Percentiles rank a stretch among this genome's conserved stretches.
These are phyloP conservation scores for Phytophthora multivora DNA, from an alignment of 352 stramenopile genomes.

Conservation along the genomic window DNA sequence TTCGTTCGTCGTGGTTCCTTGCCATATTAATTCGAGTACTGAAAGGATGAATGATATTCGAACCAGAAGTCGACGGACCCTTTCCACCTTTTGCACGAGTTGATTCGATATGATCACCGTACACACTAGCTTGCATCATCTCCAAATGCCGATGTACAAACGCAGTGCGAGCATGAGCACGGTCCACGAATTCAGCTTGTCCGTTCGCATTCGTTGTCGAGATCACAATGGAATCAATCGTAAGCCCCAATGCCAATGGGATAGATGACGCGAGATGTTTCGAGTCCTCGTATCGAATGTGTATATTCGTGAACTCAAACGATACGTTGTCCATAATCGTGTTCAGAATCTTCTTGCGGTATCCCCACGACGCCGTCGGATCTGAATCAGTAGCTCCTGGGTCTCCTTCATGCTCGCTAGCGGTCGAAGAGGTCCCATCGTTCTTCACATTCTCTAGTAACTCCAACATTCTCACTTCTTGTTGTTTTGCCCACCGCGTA, in stretches of 20 bases:
- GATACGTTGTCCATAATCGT: conserved; percentile 86
- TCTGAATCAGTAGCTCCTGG: conserved; percentile 32
- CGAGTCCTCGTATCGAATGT: conserved; percentile 85
- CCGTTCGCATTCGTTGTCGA: conserved; percentile 84
- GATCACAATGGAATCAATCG: conserved; percentile 74
- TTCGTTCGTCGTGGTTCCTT: conserved; percentile 76
- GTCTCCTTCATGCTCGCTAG: conserved; percentile 21
- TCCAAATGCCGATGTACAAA: conserved; percentile 84
- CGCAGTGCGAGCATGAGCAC: conserved; percentile 71
- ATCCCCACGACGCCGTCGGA: conserved; percentile 67
- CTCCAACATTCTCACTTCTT: conserved; percentile 80
- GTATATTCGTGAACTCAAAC: conserved; percentile 83
- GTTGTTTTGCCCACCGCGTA: conserved; percentile 79
- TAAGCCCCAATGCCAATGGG: conserved; percentile 68
- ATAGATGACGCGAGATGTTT: conserved; percentile 63
- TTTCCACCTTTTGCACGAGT: conserved; percentile 5
- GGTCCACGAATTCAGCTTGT: conserved; percentile 80
- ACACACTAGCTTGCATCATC: conserved; percentile 60
- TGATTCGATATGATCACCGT: conserved; percentile 57
- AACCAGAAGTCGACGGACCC: conserved; percentile 22
- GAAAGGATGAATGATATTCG: conserved; percentile 79
- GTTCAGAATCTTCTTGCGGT: conserved; percentile 82
- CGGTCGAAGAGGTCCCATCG: conserved; percentile 31
- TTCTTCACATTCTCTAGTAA: conserved; percentile 72
- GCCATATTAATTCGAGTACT: conserved; percentile 80